Percentiles rank a stretch among this genome's conserved stretches.
Conservation (phyloP, 805 yeast genomes). For the Candida anglica region DNA sequence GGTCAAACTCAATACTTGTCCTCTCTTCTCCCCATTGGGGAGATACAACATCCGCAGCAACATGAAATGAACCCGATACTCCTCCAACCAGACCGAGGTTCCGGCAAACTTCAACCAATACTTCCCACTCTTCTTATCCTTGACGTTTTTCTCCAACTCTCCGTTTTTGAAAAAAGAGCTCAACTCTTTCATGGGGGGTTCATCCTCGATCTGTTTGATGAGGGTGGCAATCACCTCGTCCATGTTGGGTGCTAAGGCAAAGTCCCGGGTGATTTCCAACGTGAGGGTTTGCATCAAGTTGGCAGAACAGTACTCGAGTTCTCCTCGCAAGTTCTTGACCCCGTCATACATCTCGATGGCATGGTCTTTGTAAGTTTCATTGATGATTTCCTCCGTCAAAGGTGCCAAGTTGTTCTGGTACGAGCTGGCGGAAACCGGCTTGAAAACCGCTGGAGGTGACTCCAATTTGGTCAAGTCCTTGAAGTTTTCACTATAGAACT, state of each 20-base stretch:
- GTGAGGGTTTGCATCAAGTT: not conserved
- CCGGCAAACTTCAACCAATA: conserved; percentile 32
- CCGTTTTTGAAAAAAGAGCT: not conserved
- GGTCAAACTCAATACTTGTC: not conserved
- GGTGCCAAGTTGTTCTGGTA: not conserved
- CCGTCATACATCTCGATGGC: not conserved
- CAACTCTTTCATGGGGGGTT: not conserved
- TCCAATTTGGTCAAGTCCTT: not conserved
- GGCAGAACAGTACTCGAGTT: not conserved
- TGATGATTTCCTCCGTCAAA: not conserved
- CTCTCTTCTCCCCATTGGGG: conserved; percentile 11
- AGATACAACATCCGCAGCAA: conserved; percentile 23
- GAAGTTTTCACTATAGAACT: not conserved
- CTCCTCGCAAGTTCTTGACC: not conserved
- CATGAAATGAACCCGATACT: conserved; percentile 27
- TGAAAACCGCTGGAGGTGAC: not conserved
- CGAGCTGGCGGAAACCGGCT: no score
- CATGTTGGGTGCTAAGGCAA: not conserved
- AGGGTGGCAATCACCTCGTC: not conserved
- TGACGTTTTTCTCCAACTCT: conserved; percentile 3
- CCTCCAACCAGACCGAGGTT: conserved; percentile 26
- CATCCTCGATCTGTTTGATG: not conserved
- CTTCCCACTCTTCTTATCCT: conserved; percentile 7
- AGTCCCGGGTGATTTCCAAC: not conserved
- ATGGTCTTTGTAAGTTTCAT: not conserved